Evolutionary conservation across 768 basidiomycete species (phyloP).

Genomic region (Phanerochaete sordida): DNA sequence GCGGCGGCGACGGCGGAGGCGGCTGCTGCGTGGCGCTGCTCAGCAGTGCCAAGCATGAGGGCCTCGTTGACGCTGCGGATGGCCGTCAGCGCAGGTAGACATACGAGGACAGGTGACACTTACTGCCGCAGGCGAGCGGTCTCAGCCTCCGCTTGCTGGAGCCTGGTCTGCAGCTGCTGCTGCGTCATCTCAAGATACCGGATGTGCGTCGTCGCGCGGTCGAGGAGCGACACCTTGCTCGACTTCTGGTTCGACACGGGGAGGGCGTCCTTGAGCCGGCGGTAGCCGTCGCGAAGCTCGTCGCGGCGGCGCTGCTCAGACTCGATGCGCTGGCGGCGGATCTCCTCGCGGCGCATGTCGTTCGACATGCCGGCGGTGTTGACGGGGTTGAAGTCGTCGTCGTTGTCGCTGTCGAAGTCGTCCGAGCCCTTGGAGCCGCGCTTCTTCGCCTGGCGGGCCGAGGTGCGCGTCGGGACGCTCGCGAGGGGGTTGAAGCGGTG

Average conservation of each 20-base stretch:
- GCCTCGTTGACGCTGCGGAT: conserved; percentile 72
- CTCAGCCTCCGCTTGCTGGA: conserved; percentile 77
- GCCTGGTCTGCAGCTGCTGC: conserved; percentile 67
- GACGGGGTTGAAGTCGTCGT: conserved; percentile 68
- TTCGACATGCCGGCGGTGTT: conserved; percentile 38
- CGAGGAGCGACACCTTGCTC: conserved; percentile 87
- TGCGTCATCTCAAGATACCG: conserved; percentile 81
- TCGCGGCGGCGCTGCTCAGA: conserved; percentile 90
- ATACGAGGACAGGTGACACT: conserved; percentile 14
- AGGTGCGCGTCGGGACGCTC: conserved; percentile 46
- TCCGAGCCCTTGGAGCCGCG: conserved; percentile 38
- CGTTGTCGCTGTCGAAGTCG: conserved; percentile 70
- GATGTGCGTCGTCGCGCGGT: conserved; percentile 86
- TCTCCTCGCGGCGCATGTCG: conserved; percentile 82
- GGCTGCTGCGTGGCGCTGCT: conserved; percentile 60
- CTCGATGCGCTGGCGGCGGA: conserved; percentile 90
- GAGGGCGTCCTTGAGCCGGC: conserved; percentile 85
- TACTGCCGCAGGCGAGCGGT: conserved; percentile 71
- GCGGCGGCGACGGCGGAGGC: conserved; percentile 54
- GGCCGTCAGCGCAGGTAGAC: background rate
- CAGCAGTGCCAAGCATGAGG: conserved; percentile 81
- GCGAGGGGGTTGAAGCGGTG: conserved; percentile 77
- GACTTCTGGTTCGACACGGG: conserved; percentile 90
- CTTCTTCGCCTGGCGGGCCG: conserved; percentile 42
- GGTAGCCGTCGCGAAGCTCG: conserved; percentile 90